Evolutionary conservation across 1,284 basidiomycete genomes (phyloP).

Genomic region (Sporisorium scitamineum): DNA sequence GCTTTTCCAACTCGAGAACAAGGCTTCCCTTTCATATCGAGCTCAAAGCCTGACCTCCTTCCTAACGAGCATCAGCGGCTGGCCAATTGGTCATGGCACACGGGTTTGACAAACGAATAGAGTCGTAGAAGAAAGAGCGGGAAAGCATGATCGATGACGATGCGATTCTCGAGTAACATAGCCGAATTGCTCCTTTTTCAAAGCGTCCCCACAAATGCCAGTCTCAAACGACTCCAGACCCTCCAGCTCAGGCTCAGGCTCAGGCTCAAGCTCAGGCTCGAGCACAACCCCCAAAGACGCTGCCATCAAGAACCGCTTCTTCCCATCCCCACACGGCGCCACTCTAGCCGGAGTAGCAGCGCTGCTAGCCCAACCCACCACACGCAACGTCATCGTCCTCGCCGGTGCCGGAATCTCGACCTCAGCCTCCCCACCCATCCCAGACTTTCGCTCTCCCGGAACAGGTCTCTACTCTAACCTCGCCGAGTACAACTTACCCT

Average conservation of each 20-base stretch:
- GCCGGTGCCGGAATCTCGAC: slow-evolving; percentile 73
- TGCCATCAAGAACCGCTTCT: slow-evolving; percentile 23
- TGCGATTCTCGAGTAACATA: no score
- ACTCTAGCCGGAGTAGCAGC: slow-evolving; percentile 43
- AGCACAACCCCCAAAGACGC: background rate
- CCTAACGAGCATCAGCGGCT: no score
- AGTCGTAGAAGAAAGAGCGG: no score
- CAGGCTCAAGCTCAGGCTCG: background rate
- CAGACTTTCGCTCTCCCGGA: slow-evolving; percentile 71
- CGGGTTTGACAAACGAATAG: no score
- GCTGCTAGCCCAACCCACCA: slow-evolving; percentile 30
- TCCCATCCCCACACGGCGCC: slow-evolving; percentile 34
- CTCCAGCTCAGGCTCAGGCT: slow-evolving; percentile 2
- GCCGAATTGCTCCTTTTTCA: background rate
- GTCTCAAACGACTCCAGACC: background rate
- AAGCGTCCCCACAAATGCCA: slow-evolving; percentile 3
- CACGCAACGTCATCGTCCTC: slow-evolving; percentile 71
- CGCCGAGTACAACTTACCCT: slow-evolving; percentile 72
- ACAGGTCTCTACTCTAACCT: slow-evolving; percentile 74
- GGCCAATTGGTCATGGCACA: no score
- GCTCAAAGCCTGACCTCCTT: no score
- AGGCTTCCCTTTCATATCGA: no score
- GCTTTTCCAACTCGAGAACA: no score
- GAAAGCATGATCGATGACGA: no score
- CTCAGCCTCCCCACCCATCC: slow-evolving; percentile 70